Evolutionary conservation across 768 basidiomycete species (phyloP), one percentile per base, ranked within the genome.

Genomic region (Boletus bicolor): DNA sequence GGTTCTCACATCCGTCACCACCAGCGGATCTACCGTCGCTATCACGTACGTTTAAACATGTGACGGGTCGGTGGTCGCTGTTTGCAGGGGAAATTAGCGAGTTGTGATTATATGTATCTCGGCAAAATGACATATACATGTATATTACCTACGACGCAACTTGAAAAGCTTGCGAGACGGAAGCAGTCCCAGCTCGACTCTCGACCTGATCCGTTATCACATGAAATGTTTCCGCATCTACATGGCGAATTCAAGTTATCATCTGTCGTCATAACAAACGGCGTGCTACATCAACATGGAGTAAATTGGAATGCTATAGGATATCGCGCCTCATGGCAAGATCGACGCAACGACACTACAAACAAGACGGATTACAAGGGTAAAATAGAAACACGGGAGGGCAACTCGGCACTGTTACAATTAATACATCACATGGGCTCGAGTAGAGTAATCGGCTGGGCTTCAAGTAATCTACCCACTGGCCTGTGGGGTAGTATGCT

Each of bases 401-500:
- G 21, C 15, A 49, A 51, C 52, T 41, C 38, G 42, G 26, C 45
- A 57, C 47, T 49, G 43, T 47, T 61, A 53, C 45, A 48, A 49
- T 53, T 43, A 56, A 44, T 60, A 53, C 38, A 49, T 50, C 32
- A 37, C 21, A 32, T 44, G 32, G 30, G 11, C 36, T 36, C 3
- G 14, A 35, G 50, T 54, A 52, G 55, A 37, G 48, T 47, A 54
- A 36, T 42, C 9, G 34, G 43, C 24, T 14, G 30, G 19, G 36
- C 39, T 50, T 39, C 44, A 34, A 32, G 10, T 38, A 26, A 15
- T 59, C 45, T 61, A 59, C 44, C 51, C 59, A 57, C 56, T 59
- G 14, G 59, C 38, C n/a, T 36, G 51, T n/a, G 53, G 51, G 21
- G 49, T 17, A 32, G 32, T 14, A 24, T 44, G 73, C 66, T 85